phyloP scores from a whole-genome alignment of 306 rosid genomes.

The Rosa multiflora region DNA sequence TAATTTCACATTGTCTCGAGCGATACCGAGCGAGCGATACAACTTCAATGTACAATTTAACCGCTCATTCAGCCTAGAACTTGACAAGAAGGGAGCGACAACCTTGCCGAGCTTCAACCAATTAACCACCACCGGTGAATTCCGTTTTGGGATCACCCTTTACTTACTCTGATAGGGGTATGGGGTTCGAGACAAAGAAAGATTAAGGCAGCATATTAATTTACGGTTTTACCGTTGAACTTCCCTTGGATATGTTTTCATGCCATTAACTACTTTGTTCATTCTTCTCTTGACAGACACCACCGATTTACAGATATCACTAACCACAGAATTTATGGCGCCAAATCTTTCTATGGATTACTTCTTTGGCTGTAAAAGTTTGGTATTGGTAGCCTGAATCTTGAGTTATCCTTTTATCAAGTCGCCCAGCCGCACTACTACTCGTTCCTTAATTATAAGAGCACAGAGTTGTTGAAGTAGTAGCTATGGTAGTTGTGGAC shows the following conservation, averaged over 20 bases:
- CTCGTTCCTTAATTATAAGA: neutral
- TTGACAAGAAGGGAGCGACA: no score
- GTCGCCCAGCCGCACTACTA: neutral
- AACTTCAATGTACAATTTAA: neutral
- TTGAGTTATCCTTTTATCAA: neutral
- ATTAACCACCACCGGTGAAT: neutral
- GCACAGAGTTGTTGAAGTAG: neutral
- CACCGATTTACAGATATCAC: neutral
- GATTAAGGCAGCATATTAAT: neutral
- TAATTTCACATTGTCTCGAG: neutral
- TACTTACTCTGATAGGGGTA: neutral
- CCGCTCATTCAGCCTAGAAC: neutral
- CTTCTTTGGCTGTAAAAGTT: neutral
- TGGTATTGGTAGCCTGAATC: neutral
- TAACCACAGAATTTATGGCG: neutral
- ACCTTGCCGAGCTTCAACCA: neutral
- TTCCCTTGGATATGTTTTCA: neutral
- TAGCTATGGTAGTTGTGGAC: neutral
- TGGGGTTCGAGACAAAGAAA: neutral
- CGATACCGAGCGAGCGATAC: neutral
- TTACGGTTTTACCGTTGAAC: neutral
- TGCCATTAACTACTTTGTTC: neutral
- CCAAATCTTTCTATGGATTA: neutral
- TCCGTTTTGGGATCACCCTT: neutral
- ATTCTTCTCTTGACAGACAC: no score